Conservation (phyloP, 441 rosid species). For the Populus trichocarpa region DNA sequence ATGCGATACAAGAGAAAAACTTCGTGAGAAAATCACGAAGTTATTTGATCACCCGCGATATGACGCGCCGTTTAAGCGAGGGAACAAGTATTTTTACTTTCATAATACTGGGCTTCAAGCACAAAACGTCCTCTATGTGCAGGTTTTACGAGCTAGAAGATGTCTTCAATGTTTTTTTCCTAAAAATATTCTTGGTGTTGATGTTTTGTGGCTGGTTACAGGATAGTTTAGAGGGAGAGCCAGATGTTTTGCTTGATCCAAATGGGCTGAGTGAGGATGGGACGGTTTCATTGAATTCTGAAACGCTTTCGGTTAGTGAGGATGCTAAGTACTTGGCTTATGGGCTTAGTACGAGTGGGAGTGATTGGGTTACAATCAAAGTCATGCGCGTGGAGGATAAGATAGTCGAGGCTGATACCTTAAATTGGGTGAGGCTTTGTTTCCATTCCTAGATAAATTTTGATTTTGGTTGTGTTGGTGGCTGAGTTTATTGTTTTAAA, state of each 20-base stretch:
- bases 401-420: constrained; percentile 62
- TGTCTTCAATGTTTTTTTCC: background rate
- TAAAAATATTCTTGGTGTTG: background rate
- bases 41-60: constrained; percentile 83
- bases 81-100: constrained; percentile 74
- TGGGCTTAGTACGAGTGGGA: constrained; percentile 88
- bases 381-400: constrained; percentile 65
- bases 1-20: constrained; percentile 61
- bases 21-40: constrained; percentile 55
- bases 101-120: constrained; percentile 91
- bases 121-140: constrained; percentile 67
- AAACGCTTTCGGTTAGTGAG: constrained; percentile 55
- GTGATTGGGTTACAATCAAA: constrained; percentile 89
- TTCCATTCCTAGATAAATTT: background rate
- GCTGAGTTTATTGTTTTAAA: background rate
- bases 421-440: constrained; percentile 72
- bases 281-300: constrained; percentile 52
- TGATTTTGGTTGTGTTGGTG: background rate
- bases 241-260: constrained; percentile 86
- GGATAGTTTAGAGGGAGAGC: constrained; percentile 71
- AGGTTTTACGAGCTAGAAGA: constrained; percentile 35
- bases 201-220: constrained; percentile 21
- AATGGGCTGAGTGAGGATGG: constrained; percentile 85
- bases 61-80: constrained; percentile 56
- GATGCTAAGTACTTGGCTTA: constrained; percentile 78